A percentile compares a stretch with the other conserved stretches of the same genome.
Conservation (phyloP, 306 rosid species). For the Pueraria montana region DNA sequence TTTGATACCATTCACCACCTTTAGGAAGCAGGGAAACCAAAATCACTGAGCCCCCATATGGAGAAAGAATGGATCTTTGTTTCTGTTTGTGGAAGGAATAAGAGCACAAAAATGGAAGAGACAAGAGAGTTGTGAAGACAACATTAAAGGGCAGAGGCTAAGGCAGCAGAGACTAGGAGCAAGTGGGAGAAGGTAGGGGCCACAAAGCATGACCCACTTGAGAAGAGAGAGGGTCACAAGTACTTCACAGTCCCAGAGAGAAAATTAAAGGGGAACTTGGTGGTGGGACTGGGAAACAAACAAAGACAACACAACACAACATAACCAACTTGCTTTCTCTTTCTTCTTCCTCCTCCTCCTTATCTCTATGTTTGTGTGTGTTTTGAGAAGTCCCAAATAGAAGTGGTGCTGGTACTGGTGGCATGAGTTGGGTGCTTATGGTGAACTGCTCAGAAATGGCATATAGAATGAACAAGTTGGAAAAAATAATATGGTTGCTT, state of each 20-base stretch:
- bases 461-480: conserved; percentile 63
- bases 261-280: conserved; percentile 55
- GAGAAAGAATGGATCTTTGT: conserved; percentile 62
- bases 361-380: conserved; percentile 20
- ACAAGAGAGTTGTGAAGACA: conserved; percentile 47
- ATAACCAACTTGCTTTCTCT: conserved; percentile 49
- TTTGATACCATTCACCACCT: conserved; percentile 46
- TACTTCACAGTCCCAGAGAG: conserved; percentile 64
- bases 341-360: conserved; percentile 29
- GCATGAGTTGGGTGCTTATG: conserved; percentile 55
- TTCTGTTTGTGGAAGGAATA: conserved; percentile 41
- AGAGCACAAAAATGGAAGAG: conserved; percentile 53
- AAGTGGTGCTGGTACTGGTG: conserved; percentile 14
- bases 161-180: conserved; percentile 64
- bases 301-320: conserved; percentile 37
- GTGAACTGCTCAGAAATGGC: conserved; percentile 50
- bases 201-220: conserved; percentile 76
- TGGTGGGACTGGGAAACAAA: conserved; percentile 61
- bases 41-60: conserved; percentile 44
- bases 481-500: conserved; percentile 54
- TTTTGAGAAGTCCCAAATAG: conserved; percentile 40
- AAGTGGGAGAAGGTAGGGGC: conserved; percentile 83
- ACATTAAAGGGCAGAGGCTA: conserved; percentile 58
- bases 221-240: conserved; percentile 47
- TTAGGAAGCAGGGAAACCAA: conserved; percentile 52